phyloP scores from a whole-genome alignment of 805 yeast genomes.

The Ogataea zsoltii region DNA sequence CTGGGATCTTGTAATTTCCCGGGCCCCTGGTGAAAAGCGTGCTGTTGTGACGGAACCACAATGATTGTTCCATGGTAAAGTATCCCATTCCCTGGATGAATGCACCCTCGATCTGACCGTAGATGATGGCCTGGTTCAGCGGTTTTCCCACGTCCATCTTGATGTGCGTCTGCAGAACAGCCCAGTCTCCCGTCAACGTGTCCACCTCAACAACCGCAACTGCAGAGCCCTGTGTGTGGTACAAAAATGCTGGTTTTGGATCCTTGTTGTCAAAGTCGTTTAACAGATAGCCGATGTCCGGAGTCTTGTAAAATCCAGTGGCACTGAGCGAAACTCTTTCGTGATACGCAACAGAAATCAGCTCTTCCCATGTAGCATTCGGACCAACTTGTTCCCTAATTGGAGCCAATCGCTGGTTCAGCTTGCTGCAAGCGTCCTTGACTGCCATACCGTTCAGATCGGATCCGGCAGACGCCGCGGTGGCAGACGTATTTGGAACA shows the following conservation, averaged over 20 bases:
- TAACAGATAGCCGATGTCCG: constrained; percentile 45
- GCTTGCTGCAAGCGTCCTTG: constrained; percentile 46
- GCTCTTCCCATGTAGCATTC: constrained; percentile 40
- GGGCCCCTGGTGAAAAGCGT: constrained; percentile 48
- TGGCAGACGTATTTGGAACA: constrained; percentile 49
- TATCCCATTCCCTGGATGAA: constrained; percentile 51
- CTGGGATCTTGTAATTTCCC: constrained; percentile 51
- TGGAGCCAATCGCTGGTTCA: constrained; percentile 43
- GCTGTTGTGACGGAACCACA: constrained; percentile 45
- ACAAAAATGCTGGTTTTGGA: constrained; percentile 48
- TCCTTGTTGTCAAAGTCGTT: constrained; percentile 35
- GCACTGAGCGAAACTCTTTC: constrained; percentile 49
- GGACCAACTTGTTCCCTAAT: constrained; percentile 37
- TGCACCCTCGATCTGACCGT: constrained; percentile 54
- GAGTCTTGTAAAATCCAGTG: constrained; percentile 51
- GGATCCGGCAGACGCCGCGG: constrained; percentile 51
- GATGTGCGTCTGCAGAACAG: constrained; percentile 41
- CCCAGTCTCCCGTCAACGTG: constrained; percentile 50
- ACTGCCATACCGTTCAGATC: constrained; percentile 52
- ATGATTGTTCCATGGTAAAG: constrained; percentile 48
- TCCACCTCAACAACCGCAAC: constrained; percentile 45
- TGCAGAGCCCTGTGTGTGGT: constrained; percentile 49
- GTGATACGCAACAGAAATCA: constrained; percentile 43
- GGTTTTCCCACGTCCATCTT: constrained; percentile 52
- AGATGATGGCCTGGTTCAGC: constrained; percentile 48